A percentile compares a stretch with the other conserved stretches of the same genome.
These are phyloP conservation scores for Tricholoma sp. DNA, from an alignment of 768 basidiomycete genomes.

Conservation along the genomic window DNA sequence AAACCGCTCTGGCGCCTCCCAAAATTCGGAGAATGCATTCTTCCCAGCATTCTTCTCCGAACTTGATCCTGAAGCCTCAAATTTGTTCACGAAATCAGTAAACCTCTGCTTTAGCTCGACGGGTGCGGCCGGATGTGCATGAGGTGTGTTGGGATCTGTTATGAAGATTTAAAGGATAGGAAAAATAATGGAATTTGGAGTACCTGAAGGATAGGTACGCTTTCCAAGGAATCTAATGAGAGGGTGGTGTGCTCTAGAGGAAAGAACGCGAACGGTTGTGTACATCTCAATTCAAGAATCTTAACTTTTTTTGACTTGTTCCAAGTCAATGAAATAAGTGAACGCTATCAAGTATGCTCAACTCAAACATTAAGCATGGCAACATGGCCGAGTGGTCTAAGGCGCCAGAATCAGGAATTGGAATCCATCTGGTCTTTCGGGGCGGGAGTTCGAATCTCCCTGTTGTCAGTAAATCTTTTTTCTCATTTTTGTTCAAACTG, in stretches of 20 bases:
- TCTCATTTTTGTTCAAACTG: no score
- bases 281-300: constrained; percentile 19
- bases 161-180: constrained; percentile 1
- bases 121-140: constrained; percentile 67
- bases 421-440: constrained; percentile 11
- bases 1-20: constrained; percentile 61
- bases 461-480: constrained; percentile 7
- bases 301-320: no score
- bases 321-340: no score
- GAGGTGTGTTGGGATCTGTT: constrained; percentile 34
- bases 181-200: not conserved
- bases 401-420: constrained; percentile 44
- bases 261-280: constrained; percentile 29
- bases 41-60: constrained; percentile 9
- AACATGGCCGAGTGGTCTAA: constrained; percentile 53
- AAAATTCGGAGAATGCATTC: constrained; percentile 40
- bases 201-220: constrained; percentile 42
- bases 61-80: constrained; percentile 20
- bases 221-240: constrained; percentile 63
- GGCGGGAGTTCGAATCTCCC: constrained; percentile 17
- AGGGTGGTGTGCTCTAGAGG: constrained; percentile 46
- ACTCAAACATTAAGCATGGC: constrained; percentile 4
- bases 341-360: no score
- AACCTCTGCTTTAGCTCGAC: constrained; percentile 50
- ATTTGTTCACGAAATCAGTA: constrained; percentile 35